Base-by-base conservation (phyloP, 2,329 filamentous ascomycete species). In the Sclerotiophoma versabilis region DNA sequence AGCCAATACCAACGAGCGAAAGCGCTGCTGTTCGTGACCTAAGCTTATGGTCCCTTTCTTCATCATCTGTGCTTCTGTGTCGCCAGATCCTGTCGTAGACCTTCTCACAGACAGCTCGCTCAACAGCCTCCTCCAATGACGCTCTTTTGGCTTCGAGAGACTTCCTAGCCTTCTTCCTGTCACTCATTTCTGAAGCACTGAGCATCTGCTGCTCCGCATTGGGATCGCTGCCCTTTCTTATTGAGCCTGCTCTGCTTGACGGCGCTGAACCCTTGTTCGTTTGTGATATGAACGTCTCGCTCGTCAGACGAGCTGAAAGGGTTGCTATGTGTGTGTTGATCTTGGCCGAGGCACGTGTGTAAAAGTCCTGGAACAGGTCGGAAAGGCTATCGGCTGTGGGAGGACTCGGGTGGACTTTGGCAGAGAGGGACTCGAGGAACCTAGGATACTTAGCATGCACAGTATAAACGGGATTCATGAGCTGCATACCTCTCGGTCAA, bases 281-380 rank as follows among this genome's bases (percentile, higher is more conserved):
- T 17, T 63, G 56, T 8, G 62, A 48, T 23, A 65, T 52, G 43
- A 59, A 66, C n/a, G 83, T 80, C 57, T 89, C 86, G 29, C 91
- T 87, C 54, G 85, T 89, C 63, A 95, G 85, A 34, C 87, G 85
- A 17, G 88, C 89, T 2, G 90, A 89, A 12, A 97, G 81, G 2
- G 89, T 86, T 29, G 88, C 89, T 60, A 97, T 91, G 72, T 98
- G 93, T 0, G 92, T 96, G 47, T 86, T 85, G 54, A 98, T 93
- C 65, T 95, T 91, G 2, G 87, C 83, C 10, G 92, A 89, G 19
- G 93, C 91, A 51, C 87, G 84, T 34, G 84, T 80, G 72, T 99
- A 99, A 74, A 98, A 99, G 52, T 96, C 92, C 76, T 99, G 95
- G 72, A 98, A 98, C 47, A 95, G 82, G n/a, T 85, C 83, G 8